Evolutionary conservation across 371 early-diverging fungal species (phyloP), one percentile per base, ranked within the genome.

Genomic region (Paraphysoderma sedebokerense): DNA sequence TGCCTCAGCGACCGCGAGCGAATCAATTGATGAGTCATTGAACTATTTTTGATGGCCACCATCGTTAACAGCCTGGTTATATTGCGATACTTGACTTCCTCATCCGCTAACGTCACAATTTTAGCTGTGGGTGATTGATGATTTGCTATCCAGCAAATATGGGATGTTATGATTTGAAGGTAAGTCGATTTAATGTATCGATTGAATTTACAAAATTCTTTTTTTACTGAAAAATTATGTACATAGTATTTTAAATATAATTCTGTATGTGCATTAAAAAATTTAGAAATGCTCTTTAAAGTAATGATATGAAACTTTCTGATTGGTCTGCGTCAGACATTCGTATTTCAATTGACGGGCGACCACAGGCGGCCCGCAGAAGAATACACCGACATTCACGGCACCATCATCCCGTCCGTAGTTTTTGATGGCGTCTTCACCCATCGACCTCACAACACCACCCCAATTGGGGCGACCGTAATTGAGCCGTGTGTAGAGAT

Each of bases 311-410:
- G 52, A 53, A 42, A 68, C 62, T 9, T 57, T 52, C 26, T 51
- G 54, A 51, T 58, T 60, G 40, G 60, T 60, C 24, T 56, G 55
- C 15, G 42, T 15, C 5, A 54, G 54, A 19, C 59, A 58, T 35
- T 60, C 62, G 39, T 54, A 53, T 36, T 56, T 50, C 33, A 74
- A 28, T 5, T 50, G 51, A 31, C 61, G 54, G 22, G 72, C 70
- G 49, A 72, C 51, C 1, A 54, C 54, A 5, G 59, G 48, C 5
- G 79, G 80, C 3, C 81, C 81, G 52, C 81, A 81, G 54, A 74
- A 76, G 61, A 80, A 81, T 33, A 80, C 75, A 8, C 69, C 75
- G 6, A 74, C 64, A 17, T 68, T 55, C 5, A 61, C 59, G 11
- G 48, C 32, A 6, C 55, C 33, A 27, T 53, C 54, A 15, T 50